Conservation (phyloP, 1,284 basidiomycete genomes). For the Naganishia liquefaciens region DNA sequence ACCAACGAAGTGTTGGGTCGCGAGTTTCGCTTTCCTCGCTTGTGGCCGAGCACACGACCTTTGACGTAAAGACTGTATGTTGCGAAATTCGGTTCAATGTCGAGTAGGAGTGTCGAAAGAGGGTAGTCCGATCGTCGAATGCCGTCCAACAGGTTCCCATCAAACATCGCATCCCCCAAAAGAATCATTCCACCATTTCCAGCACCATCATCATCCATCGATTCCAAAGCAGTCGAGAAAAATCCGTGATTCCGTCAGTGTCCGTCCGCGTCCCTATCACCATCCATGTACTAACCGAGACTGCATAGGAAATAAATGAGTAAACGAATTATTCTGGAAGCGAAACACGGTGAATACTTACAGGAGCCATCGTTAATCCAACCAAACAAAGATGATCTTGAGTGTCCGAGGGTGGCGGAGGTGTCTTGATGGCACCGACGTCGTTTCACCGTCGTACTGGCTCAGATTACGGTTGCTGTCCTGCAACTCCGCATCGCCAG, state of each 20-base stretch:
- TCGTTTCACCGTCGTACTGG: slow-evolving; percentile 8
- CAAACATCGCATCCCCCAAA: not conserved
- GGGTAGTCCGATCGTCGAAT: not conserved
- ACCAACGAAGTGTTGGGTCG: slow-evolving; percentile 93
- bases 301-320: not conserved
- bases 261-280: not conserved
- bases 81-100: not conserved
- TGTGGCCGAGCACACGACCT: slow-evolving; percentile 96
- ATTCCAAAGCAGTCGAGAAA: slow-evolving; percentile 13
- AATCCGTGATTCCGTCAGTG: slow-evolving; percentile 15
- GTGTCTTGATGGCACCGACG: not conserved
- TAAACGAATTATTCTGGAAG: not conserved
- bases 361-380: slow-evolving; percentile 29
- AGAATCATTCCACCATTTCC: slow-evolving; percentile 18
- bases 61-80: slow-evolving; percentile 83
- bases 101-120: not conserved
- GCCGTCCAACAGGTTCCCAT: not conserved
- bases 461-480: slow-evolving; percentile 11
- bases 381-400: slow-evolving; percentile 29
- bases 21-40: slow-evolving; percentile 95
- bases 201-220: slow-evolving; percentile 9
- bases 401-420: slow-evolving; percentile 22
- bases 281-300: slow-evolving; percentile 25
- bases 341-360: not conserved
- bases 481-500: slow-evolving; percentile 1